Conservation (phyloP, 805 yeast species). For the Zygotorulaspora chibaensis region DNA sequence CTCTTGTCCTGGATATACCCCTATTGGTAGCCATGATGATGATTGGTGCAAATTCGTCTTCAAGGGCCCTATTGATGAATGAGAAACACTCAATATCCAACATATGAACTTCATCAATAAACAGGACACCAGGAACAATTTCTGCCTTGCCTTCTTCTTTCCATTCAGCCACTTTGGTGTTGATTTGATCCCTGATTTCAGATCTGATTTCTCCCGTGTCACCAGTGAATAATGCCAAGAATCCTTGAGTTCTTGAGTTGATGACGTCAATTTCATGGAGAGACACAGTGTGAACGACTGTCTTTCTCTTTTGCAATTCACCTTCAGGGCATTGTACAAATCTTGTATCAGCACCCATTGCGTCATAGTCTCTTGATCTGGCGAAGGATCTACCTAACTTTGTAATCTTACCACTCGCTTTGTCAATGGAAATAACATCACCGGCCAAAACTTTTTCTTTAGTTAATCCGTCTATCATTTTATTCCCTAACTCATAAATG, state of each 20-base stretch:
- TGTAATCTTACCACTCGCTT: constrained; percentile 89
- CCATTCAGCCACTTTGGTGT: constrained; percentile 96
- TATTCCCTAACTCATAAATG: constrained; percentile 88
- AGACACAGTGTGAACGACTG: constrained; percentile 96
- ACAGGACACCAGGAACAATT: constrained; percentile 94
- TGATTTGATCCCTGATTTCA: constrained; percentile 94
- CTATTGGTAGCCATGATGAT: constrained; percentile 98
- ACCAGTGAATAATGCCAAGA: constrained; percentile 89
- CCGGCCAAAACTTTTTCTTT: constrained; percentile 96
- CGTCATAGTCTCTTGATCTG: constrained; percentile 95
- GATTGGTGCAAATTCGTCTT: constrained; percentile 94
- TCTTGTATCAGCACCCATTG: constrained; percentile 97
- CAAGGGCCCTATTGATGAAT: constrained; percentile 91
- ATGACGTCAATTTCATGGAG: constrained; percentile 96
- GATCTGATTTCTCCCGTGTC: constrained; percentile 97
- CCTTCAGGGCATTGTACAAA: constrained; percentile 99
- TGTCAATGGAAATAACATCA: constrained; percentile 92
- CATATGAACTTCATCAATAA: constrained; percentile 98
- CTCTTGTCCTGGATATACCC: constrained; percentile 90
- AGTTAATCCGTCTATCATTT: constrained; percentile 90
- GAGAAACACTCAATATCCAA: constrained; percentile 95
- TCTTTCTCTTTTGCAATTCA: constrained; percentile 91
- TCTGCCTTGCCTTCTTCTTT: constrained; percentile 98
- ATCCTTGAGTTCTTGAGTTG: constrained; percentile 96
- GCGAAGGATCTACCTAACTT: constrained; percentile 95